Evolutionary conservation across 495 filamentous ascomycete genomes (phyloP).

Genomic region (Neurospora discreta): DNA sequence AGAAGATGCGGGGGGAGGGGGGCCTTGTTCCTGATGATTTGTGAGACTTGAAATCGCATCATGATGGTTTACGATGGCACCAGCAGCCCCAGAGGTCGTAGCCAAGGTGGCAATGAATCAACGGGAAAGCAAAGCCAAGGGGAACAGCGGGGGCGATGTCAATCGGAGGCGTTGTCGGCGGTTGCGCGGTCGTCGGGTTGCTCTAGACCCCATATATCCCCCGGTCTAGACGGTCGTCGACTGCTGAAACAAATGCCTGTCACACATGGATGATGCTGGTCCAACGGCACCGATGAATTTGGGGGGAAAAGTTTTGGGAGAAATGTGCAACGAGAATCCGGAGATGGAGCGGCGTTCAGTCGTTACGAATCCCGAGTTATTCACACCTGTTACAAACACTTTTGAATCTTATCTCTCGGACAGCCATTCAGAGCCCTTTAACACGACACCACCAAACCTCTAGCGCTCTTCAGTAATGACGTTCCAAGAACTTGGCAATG

Average conservation of each 20-base stretch:
- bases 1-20: not conserved
- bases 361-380: not conserved
- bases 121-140: not conserved
- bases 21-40: not conserved
- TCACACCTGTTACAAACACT: not conserved
- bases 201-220: not conserved
- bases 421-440: not conserved
- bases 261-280: not conserved
- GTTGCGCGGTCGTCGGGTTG: not conserved
- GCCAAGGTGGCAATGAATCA: not conserved
- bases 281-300: not conserved
- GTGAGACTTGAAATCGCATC: not conserved
- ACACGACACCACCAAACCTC: not conserved
- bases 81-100: not conserved
- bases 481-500: not conserved
- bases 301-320: not conserved
- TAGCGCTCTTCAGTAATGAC: not conserved
- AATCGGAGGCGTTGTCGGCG: not conserved
- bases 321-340: not conserved
- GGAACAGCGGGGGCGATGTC: not conserved
- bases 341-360: not conserved
- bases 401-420: not conserved
- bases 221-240: not conserved
- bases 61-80: not conserved
- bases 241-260: not conserved